phyloP scores from a whole-genome alignment of 768 basidiomycete genomes.

The Gymnopilus dilepis region DNA sequence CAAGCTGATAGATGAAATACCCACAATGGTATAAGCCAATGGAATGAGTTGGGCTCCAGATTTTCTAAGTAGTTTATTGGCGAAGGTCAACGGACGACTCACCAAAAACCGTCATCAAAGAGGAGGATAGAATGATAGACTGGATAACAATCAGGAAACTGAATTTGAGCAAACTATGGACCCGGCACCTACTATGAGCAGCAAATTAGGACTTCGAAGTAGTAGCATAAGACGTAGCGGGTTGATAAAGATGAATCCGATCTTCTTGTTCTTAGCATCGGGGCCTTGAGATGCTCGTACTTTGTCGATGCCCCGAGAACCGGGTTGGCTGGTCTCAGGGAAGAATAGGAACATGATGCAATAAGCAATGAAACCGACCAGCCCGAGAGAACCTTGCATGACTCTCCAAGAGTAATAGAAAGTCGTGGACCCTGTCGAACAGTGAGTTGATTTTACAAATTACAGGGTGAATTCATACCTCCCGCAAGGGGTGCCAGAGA shows the following conservation, averaged over 20 bases:
- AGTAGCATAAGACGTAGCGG: conserved; percentile 57
- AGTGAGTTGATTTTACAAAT: background rate
- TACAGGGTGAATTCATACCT: conserved; percentile 36
- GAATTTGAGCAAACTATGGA: no score
- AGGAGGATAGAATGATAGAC: conserved; percentile 20
- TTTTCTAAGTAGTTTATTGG: no score
- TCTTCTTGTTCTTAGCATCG: conserved; percentile 16
- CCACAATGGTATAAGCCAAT: conserved; percentile 68
- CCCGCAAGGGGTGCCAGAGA: conserved; percentile 65
- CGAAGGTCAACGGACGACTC: background rate
- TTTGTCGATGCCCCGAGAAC: conserved; percentile 59
- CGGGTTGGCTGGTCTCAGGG: conserved; percentile 75
- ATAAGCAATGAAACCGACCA: conserved; percentile 44
- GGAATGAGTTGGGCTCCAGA: conserved; percentile 56
- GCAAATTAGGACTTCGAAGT: conserved; percentile 63
- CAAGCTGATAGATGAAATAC: conserved; percentile 20
- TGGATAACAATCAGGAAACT: background rate
- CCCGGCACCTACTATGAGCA: conserved; percentile 54
- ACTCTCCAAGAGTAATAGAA: conserved; percentile 71
- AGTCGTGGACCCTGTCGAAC: conserved; percentile 46
- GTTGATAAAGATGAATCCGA: conserved; percentile 55
- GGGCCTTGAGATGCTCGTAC: conserved; percentile 17
- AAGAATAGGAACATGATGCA: conserved; percentile 48
- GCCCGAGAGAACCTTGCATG: conserved; percentile 54
- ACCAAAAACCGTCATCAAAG: conserved; percentile 24